Evolutionary conservation across 306 rosid genomes (phyloP).

Genomic region (Hippophae rhamnoides): DNA sequence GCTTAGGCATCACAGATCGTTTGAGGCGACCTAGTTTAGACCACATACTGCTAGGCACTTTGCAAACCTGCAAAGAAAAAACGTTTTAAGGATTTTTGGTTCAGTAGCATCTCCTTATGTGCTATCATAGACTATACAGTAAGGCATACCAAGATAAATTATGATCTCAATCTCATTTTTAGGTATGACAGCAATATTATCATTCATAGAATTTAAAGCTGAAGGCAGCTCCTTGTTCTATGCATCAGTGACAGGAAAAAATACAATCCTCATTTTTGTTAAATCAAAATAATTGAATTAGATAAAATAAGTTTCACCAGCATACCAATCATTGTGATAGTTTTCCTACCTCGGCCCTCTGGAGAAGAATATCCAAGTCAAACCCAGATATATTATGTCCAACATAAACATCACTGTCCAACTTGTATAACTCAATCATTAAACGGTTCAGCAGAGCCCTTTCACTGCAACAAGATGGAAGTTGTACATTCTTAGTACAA

Average conservation of each 20-base stretch:
- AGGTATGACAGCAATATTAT: not conserved
- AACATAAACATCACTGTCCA: constrained; percentile 87
- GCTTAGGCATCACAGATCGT: constrained; percentile 81
- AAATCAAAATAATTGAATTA: constrained; percentile 4
- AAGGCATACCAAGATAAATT: not conserved
- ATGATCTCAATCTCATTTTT: not conserved
- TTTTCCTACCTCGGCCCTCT: constrained; percentile 72
- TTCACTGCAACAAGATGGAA: constrained; percentile 49
- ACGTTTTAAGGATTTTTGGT: constrained; percentile 11
- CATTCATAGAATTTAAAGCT: not conserved
- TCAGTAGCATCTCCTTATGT: constrained; percentile 7
- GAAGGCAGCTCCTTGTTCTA: too few relatives aligned
- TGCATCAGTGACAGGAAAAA: too few relatives aligned
- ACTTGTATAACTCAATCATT: constrained; percentile 69
- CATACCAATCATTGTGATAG: not conserved
- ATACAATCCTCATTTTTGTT: too few relatives aligned
- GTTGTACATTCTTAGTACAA: not conserved
- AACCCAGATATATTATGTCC: constrained; percentile 96
- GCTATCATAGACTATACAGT: not conserved
- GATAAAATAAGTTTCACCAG: not conserved
- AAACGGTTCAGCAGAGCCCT: constrained; percentile 79
- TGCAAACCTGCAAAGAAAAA: constrained; percentile 49
- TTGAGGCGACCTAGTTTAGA: constrained; percentile 90
- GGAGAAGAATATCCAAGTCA: constrained; percentile 91
- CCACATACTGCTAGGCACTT: constrained; percentile 74